Evolutionary conservation across 2,329 filamentous ascomycete species (phyloP), one percentile per base, ranked within the genome.

Genomic region (Claviceps sp.): DNA sequence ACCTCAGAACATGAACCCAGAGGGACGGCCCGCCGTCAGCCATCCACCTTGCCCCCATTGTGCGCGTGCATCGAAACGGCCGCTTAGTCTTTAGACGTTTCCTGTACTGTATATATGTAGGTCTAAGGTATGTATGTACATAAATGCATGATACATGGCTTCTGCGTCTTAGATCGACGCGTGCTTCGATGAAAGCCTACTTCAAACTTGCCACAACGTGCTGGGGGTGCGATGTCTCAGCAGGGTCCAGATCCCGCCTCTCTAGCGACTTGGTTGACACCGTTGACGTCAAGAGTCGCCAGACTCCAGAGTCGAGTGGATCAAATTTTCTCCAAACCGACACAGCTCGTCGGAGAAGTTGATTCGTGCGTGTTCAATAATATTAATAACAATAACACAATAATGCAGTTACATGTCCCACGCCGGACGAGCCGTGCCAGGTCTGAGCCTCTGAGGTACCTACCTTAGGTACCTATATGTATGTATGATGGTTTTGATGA

Each of bases 21-120:
- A 30, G 50, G 47, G 41, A 52, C 50, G 47, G 53, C 53, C 53
- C 53, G 53, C 37, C n/a, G 8, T 47, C 52, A 49, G 46, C 47
- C 52, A 20, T 16, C 48, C 43, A 50, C 26, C 18, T 34, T 37
- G 48, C 20, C 43, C 6, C 22, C 34, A 36, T 45, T 45, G 36
- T 14, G 7, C 18, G 16, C 40, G 14, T 40, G 36, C 20, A 45
- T 50, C 22, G 16, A 11, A 34, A 34, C 30, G 30, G 30, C 30
- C 30, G 30, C 9, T n/a, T n/a, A n/a, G n/a, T n/a, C n/a, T n/a
- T 11, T 34, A 34, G 30, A 30, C 26, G 26, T 7, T 30, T 30
- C 26, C 26, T 34, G 30, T 34, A 11, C 8, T 26, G 26, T 26
- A 26, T 18, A 3, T 40, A n/a, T 40, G 11, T n/a, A 16, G 11